Conservation (phyloP, 2,329 filamentous ascomycete species). For the Cercospora zeina region DNA sequence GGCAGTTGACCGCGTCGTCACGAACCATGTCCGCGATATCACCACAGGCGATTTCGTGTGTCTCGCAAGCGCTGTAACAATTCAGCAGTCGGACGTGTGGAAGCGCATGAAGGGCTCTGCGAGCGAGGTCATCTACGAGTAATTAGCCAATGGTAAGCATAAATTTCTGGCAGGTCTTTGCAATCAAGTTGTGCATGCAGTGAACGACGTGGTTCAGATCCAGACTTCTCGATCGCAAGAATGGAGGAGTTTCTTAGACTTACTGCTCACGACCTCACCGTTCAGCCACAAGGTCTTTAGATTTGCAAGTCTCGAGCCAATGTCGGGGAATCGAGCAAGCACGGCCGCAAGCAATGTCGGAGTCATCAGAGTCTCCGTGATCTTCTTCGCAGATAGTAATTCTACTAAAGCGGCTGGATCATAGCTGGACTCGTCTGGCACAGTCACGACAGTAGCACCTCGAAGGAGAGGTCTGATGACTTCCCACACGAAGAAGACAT, state of each 20-base stretch:
- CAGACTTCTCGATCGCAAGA: neutral
- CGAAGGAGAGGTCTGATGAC: constrained; percentile 74
- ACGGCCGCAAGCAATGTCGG: constrained; percentile 75
- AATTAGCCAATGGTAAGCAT: neutral
- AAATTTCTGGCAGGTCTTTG: neutral
- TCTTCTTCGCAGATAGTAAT: constrained; percentile 62
- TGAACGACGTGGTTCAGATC: neutral
- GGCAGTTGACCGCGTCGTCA: constrained; percentile 66
- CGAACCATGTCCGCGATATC: constrained; percentile 67
- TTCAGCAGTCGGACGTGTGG: constrained; percentile 71
- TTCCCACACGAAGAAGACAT: constrained; percentile 86
- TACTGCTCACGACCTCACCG: constrained; percentile 69
- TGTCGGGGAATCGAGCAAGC: constrained; percentile 66
- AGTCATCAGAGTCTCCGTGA: constrained; percentile 82
- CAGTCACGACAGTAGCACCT: constrained; percentile 72
- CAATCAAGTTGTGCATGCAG: neutral
- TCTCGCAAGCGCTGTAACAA: constrained; percentile 80
- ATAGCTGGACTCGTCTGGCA: constrained; percentile 75
- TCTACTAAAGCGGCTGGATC: constrained; percentile 74
- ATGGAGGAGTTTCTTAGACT: neutral
- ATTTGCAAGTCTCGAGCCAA: constrained; percentile 63
- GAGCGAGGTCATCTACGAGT: constrained; percentile 65
- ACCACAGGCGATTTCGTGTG: constrained; percentile 75
- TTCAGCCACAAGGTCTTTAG: constrained; percentile 76
- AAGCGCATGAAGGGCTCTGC: constrained; percentile 65